These are phyloP conservation scores for Psilocybe tampanensis DNA, from an alignment of 768 basidiomycete species.

Conservation along the genomic window DNA sequence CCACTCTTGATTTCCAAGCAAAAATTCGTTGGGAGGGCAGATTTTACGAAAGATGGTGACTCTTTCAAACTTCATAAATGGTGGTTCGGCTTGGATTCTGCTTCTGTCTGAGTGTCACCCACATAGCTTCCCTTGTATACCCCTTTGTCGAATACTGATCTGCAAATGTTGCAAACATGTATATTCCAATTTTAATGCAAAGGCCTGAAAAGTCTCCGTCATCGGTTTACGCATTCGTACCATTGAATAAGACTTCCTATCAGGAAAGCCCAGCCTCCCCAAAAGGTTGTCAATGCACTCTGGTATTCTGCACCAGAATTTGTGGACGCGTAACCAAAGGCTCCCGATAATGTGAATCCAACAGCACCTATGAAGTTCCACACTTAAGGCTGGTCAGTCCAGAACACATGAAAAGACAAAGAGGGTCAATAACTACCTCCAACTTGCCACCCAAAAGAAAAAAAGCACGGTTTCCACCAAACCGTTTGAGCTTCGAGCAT, in stretches of 20 bases:
- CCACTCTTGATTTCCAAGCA: constrained; percentile 53
- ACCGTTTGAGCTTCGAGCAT: constrained; percentile 57
- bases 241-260: constrained; percentile 58
- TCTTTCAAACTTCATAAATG: constrained; percentile 37
- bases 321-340: constrained; percentile 46
- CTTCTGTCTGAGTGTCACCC: background rate
- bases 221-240: constrained; percentile 49
- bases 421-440: constrained; percentile 31
- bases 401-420: background rate
- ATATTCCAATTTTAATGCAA: too few species aligned
- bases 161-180: too few species aligned
- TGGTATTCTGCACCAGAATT: constrained; percentile 45
- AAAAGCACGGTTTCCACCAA: constrained; percentile 52
- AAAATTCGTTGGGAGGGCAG: constrained; percentile 47
- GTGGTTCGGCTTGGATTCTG: constrained; percentile 40
- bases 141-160: too few species aligned
- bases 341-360: constrained; percentile 62
- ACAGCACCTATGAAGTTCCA: constrained; percentile 65
- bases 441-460: constrained; percentile 58
- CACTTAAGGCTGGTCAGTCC: constrained; percentile 29
- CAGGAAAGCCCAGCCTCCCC: constrained; percentile 66
- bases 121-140: background rate
- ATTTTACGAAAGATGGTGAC: constrained; percentile 39
- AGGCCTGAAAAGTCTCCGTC: background rate
- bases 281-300: constrained; percentile 56